Percentiles rank a stretch among this genome's conserved stretches.
Conservation (phyloP, 1,284 basidiomycete species). For the Inonotus hispidus region DNA sequence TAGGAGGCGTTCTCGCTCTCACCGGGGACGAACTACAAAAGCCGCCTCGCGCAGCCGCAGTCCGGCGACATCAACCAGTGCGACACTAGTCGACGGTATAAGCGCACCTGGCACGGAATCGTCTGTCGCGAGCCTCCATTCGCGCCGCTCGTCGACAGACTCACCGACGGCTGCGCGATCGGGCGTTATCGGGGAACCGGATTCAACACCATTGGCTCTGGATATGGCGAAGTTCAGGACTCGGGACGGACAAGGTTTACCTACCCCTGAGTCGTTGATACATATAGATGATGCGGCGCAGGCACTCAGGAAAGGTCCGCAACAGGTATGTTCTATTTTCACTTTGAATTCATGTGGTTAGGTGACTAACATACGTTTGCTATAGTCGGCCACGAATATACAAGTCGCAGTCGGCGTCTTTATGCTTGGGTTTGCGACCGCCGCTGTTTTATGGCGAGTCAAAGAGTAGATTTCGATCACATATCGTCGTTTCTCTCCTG, state of each 20-base stretch:
- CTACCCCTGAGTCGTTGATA: constrained; percentile 13
- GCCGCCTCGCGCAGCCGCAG: constrained; percentile 14
- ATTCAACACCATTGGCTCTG: neutral
- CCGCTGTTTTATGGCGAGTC: constrained; percentile 20
- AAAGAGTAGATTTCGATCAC: constrained; percentile 16
- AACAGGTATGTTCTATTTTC: constrained; percentile 4
- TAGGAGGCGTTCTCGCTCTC: constrained; percentile 8
- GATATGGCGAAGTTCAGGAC: constrained; percentile 12
- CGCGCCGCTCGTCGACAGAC: constrained; percentile 16
- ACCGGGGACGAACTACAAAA: constrained; percentile 13
- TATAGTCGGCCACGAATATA: constrained; percentile 1
- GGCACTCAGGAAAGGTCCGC: neutral
- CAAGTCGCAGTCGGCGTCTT: constrained; percentile 17
- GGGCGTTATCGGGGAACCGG: neutral
- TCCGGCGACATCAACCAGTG: constrained; percentile 16
- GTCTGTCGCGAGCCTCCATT: constrained; percentile 15
- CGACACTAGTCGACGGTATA: constrained; percentile 18
- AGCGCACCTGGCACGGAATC: constrained; percentile 18
- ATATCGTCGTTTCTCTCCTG: neutral
- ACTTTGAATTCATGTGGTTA: neutral
- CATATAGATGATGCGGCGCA: constrained; percentile 8
- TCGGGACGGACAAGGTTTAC: neutral
- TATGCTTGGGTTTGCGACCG: constrained; percentile 16
- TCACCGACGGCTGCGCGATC: constrained; percentile 6
- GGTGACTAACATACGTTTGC: neutral